Evolutionary conservation across 1,284 basidiomycete genomes (phyloP).

Genomic region (Phellopilus nigrolimitatus): DNA sequence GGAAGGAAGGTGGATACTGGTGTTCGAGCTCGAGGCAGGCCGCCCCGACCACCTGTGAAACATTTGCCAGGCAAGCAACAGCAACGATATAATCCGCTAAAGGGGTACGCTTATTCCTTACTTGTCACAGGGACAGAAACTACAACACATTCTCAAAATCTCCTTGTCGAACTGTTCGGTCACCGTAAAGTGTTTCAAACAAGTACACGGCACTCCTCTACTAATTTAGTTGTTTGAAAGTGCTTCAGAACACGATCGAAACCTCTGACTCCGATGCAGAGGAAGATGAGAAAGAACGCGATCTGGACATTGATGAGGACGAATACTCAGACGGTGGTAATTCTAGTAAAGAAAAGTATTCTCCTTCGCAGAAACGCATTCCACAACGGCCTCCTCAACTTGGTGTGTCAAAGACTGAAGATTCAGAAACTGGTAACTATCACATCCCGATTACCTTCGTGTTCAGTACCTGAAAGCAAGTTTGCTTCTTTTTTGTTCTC

Average conservation of each 20-base stretch:
- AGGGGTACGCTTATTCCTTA: neutral
- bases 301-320: constrained; percentile 19
- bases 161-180: constrained; percentile 25
- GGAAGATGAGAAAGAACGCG: constrained; percentile 17
- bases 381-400: neutral
- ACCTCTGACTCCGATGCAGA: neutral
- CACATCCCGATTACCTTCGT: neutral
- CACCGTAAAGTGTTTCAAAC: neutral
- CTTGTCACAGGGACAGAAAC: neutral
- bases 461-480: neutral
- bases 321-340: constrained; percentile 18
- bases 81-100: neutral
- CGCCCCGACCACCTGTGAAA: neutral
- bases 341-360: constrained; percentile 14
- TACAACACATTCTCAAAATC: constrained; percentile 20
- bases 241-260: constrained; percentile 1
- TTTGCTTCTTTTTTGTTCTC: no score
- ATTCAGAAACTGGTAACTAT: constrained; percentile 8
- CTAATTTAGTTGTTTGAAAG: neutral
- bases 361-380: constrained; percentile 6
- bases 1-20: neutral
- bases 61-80: neutral
- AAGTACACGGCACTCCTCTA: neutral
- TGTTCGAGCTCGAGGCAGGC: neutral
- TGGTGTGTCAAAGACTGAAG: neutral